Base-by-base conservation (phyloP, 257 asterid species). In the Lavandula angustifolia region DNA sequence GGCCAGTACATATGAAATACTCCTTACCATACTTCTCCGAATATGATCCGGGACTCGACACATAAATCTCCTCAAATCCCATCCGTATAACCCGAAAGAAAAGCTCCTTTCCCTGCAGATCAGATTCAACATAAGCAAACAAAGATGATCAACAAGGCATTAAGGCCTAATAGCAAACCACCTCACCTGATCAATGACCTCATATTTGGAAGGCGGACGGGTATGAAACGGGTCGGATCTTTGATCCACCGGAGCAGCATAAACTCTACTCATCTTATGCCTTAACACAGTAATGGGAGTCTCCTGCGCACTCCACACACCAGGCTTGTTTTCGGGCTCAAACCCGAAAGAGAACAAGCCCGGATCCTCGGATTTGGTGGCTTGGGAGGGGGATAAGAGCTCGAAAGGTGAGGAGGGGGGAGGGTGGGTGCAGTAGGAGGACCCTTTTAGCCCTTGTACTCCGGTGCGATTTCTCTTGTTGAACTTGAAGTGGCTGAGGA, bases 1-100 rank as follows among this genome's bases (percentile, higher is more conserved):
- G 94, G 29, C 97, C 97, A 2, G 95, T 84, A 63, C 97, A 90
- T 69, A 84, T 72, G 47, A 85, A 90, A 53, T 84, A 85, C 32
- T 81, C 95, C 17, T 58, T 68, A 4, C 92, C 87, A 54, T 82
- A 81, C 66, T 76, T 83, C 4, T 77, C 63, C 0, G 82, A 80
- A 46, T 60, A 49, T 4, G 97, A 87, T 41, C 97, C 95, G 1
- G 95, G 92, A 65, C 89, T 82, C 2, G 94, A 83, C 77, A 90
- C 9, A 66, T 81, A 79, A 14, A 90, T 83, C 46, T 90, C 97
- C 17, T 87, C 87, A 52, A 76, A 90, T 3, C 96, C 97, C 87
- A 90, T 84, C 54, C 97, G 64, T 71, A 87, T 85, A 51, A 90
- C 75, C 74, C 95, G 80, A 64, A 74, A 87, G 78, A 88, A 90